Base-by-base conservation (phyloP, 805 yeast species). In the Candida anglica region DNA sequence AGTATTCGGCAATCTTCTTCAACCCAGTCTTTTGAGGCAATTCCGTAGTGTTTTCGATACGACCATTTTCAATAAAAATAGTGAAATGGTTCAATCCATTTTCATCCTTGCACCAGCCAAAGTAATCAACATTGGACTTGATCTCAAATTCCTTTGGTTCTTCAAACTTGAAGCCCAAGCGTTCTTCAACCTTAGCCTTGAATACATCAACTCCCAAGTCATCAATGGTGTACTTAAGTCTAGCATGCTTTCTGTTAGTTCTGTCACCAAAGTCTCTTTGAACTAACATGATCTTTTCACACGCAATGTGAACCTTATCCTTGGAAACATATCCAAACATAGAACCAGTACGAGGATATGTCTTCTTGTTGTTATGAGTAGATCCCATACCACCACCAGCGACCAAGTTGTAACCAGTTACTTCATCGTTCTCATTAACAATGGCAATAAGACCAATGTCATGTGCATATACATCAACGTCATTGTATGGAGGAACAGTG, bases 301-400 rank as follows among this genome's bases (percentile, higher is more conserved):
- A 86, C 15, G 82, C 96, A 33, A 73, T 61, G 41, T 77, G 79
- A 31, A 86, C 72, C 57, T 87, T 75, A 32, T 81, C 89, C 40
- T 69, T 69, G 3, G 77, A 44, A 31, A 81, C 79, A 53, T 66
- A 91, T 18, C 98, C 98, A 45, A 91, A 74, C 62, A 78, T 65
- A 14, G 95, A 81, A 42, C 96, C 98, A 5, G 95, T 77, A 66
- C 98, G 77, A 50, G 98, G 98, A 57, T 91, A 91, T 0, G 98
- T 91, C 73, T 91, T 91, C 54, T 82, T 83, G 69, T 91, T 91
- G 73, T 89, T 91, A 60, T 91, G 98, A 10, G 98, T 91, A 27
- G 95, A 77, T 51, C 98, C 98, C 98, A 91, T 91, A 73, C 98
- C 98, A 68, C 98, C 98, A 61, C 98, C 98, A 44, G 82, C 95